phyloP scores from a whole-genome alignment of 78 protist genomes.

The Monosiga brevicollis region DNA sequence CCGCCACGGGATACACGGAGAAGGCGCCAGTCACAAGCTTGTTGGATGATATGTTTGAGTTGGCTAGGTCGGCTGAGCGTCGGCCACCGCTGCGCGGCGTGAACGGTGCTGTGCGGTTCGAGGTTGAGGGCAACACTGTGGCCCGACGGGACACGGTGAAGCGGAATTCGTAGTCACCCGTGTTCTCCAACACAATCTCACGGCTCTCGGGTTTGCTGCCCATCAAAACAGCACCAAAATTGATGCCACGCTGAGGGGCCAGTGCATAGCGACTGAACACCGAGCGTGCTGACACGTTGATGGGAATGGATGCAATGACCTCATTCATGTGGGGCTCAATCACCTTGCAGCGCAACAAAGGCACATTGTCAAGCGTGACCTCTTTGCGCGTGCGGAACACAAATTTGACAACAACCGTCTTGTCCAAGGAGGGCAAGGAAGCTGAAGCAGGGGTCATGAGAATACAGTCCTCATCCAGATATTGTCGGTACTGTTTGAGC shows the following conservation, averaged over 20 bases:
- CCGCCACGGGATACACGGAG: background rate
- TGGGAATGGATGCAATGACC: background rate
- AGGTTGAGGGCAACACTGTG: background rate
- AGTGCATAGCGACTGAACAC: conserved; percentile 29
- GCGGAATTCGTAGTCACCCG: background rate
- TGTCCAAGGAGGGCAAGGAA: background rate
- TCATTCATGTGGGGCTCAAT: conserved; percentile 3
- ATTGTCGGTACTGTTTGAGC: background rate
- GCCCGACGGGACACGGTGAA: background rate
- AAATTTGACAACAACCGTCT: conserved; percentile 3
- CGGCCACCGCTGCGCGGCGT: background rate
- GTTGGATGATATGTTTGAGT: no score
- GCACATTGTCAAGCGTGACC: background rate
- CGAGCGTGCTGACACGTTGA: conserved; percentile 10
- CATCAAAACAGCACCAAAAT: conserved; percentile 63
- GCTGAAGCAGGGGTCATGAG: conserved; percentile 20
- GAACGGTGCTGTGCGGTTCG: no score
- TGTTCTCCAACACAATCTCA: background rate
- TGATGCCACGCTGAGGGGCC: conserved; percentile 46
- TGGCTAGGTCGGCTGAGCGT: conserved; percentile 3
- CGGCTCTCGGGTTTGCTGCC: background rate
- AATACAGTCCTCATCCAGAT: background rate
- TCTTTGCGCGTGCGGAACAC: conserved; percentile 7
- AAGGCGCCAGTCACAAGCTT: conserved; percentile 51
- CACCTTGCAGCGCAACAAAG: conserved; percentile 7